Evolutionary conservation across 1,284 basidiomycete genomes (phyloP), one percentile per base, ranked within the genome.

Genomic region (Leccinum olivaceoglutinosum): DNA sequence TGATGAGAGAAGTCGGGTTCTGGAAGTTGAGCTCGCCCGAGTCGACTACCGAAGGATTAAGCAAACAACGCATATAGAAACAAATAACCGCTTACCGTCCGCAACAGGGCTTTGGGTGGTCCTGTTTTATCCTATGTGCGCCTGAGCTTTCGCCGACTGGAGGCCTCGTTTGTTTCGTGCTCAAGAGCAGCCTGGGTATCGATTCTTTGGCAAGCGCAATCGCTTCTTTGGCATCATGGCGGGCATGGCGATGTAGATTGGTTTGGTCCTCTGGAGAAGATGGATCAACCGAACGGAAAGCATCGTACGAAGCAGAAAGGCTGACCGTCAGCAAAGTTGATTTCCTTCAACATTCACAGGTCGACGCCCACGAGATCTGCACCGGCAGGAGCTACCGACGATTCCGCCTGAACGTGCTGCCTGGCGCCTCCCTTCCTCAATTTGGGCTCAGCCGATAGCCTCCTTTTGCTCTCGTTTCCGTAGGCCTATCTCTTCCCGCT

Each of bases 11-110:
- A 4, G 94, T 93, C 2, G 97, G 97, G 74, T 99, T 99, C 78
- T 98, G 94, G 87, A 99, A 99, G 79, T 99, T 98, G 62, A 99
- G 87, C 75, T 99, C 96, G 73, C 98, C 96, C 49, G 92, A 92
- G 74, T 96, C 94, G 70, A 96, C 93, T 94, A 69, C 5, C 59
- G 58, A 34, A 4, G 62, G n/a, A 65, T 44, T 66, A 36, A 66
- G 53, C 5, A 61, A 14, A 60, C 12, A 36, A 58, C 7, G 34
- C 51, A 46, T 12, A 34, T 34, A 61, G 25, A 64, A 57, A 41
- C 5, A 58, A 51, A 41, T 41, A 18, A 62, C 51, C 49, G 78
- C 88, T 72, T 74, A 92, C 90, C 78, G 73, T 93, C 90, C 61
- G 91, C 83, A 16, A 92, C 79, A 51, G 80, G 78, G 74, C 75